Base-by-base conservation (phyloP, 129 eudicot genomes). In the Gnaphalium uliginosum region DNA sequence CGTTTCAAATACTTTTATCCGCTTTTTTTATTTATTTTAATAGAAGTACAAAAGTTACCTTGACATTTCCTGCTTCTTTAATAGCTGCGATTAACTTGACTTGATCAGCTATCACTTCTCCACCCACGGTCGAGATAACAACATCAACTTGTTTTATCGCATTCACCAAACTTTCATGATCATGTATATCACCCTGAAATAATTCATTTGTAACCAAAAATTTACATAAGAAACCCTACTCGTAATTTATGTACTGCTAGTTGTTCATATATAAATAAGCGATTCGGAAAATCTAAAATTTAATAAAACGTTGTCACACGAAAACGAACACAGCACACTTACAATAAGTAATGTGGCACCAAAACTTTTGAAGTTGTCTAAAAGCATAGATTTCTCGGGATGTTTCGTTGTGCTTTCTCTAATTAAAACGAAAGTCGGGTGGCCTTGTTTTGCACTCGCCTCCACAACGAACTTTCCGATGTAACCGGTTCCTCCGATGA, bases 401-500 rank as follows among this genome's bases (percentile, higher is more conserved):
- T 78, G 75, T 25, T 84, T 62, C 60, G 82, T 72, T 54, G 84
- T 64, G 78, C 59, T 69, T 48, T 84, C 88, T 75, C 91, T 46
- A 0, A 84, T 73, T 56, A 84, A 69, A 29, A 76, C 61, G 46
- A 81, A 82, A 9, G 91, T 87, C 0, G 80, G 86, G 78, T 87
- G 78, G 4, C 84, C 86, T 0, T 63, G 51, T 41, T 70, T 79
- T 4, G 71, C 74, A 43, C 88, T 87, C 18, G 92, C 92, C 54
- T 84, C 86, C 8, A 73, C 86, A 1, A 87, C 17, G 41, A 75
- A 87, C 65, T 84, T 84, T 29, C 92, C 88, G 39, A 87, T 81
- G 69, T 81, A 76, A 0, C 92, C 91, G 14, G 91, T 84, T 4
- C 85, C 88, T 62, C 92, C 88, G 50, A 87, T 79, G 62, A 87